These are phyloP conservation scores for Colletotrichum sp. DNA, from an alignment of 2,329 filamentous ascomycete species.

Conservation along the genomic window DNA sequence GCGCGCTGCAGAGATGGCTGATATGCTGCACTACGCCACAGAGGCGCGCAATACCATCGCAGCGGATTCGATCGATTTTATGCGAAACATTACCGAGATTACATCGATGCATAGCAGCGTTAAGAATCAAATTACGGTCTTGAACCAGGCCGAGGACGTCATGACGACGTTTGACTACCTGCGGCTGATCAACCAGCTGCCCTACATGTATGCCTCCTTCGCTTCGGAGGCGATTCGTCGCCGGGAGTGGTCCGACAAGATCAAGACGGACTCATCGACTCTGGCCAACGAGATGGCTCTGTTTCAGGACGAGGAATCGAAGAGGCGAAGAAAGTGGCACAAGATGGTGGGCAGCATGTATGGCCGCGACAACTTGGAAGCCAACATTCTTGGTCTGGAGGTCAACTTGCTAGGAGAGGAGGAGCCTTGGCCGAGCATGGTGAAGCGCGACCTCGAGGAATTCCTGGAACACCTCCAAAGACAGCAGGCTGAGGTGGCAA, in stretches of 20 bases:
- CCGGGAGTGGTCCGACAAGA: constrained; percentile 90
- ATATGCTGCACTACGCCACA: constrained; percentile 62
- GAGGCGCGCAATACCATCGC: constrained; percentile 73
- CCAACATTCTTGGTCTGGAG: constrained; percentile 77
- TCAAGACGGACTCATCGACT: constrained; percentile 84
- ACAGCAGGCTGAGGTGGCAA: constrained; percentile 67
- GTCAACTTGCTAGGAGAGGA: constrained; percentile 84
- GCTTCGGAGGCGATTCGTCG: constrained; percentile 85
- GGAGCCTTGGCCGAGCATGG: constrained; percentile 79
- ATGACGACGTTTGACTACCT: constrained; percentile 83
- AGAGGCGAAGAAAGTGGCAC: constrained; percentile 87
- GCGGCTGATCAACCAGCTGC: constrained; percentile 80
- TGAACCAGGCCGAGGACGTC: constrained; percentile 78
- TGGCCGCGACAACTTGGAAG: constrained; percentile 69
- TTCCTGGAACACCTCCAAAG: constrained; percentile 72
- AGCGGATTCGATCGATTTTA: constrained; percentile 70
- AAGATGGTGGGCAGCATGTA: constrained; percentile 82
- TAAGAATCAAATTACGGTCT: constrained; percentile 72
- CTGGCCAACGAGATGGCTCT: constrained; percentile 92
- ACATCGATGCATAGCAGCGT: constrained; percentile 77
- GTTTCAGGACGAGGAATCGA: constrained; percentile 91
- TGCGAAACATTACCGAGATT: constrained; percentile 82
- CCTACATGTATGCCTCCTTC: constrained; percentile 88
- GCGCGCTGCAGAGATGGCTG: constrained; percentile 65
- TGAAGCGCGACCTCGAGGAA: constrained; percentile 76